These are phyloP conservation scores for Ogataea paraovalis DNA, from an alignment of 805 yeast genomes.

Conservation along the genomic window DNA sequence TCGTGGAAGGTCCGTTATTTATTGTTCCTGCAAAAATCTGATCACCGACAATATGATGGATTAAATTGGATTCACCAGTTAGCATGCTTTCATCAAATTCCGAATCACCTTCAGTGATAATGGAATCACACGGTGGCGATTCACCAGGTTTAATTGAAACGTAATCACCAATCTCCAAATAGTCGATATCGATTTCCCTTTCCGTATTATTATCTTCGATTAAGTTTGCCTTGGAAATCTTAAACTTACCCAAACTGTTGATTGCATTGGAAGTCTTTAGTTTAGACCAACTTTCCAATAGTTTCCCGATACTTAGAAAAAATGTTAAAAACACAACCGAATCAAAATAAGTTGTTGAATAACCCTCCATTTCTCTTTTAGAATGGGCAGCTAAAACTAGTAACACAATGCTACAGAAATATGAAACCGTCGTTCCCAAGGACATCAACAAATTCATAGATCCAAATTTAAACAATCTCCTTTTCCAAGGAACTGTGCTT, in stretches of 20 bases:
- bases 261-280: constrained; percentile 65
- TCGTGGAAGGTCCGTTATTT: constrained; percentile 52
- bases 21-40: constrained; percentile 71
- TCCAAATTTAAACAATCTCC: constrained; percentile 64
- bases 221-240: constrained; percentile 47
- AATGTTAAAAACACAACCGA: constrained; percentile 74
- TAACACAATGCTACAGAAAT: constrained; percentile 61
- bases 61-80: constrained; percentile 61
- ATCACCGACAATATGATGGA: constrained; percentile 54
- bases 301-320: constrained; percentile 66
- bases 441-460: constrained; percentile 74
- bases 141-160: constrained; percentile 50
- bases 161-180: constrained; percentile 49
- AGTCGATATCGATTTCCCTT: constrained; percentile 35
- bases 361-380: constrained; percentile 32
- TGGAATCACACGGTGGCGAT: constrained; percentile 58
- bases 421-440: constrained; percentile 69
- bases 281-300: constrained; percentile 64
- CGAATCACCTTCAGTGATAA: constrained; percentile 42
- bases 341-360: constrained; percentile 68
- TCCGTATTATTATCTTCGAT: constrained; percentile 25
- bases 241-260: constrained; percentile 46
- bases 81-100: constrained; percentile 60
- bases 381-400: constrained; percentile 42
- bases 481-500: constrained; percentile 48